Conservation (phyloP, 306 rosid genomes). For the Quercus rubra region DNA sequence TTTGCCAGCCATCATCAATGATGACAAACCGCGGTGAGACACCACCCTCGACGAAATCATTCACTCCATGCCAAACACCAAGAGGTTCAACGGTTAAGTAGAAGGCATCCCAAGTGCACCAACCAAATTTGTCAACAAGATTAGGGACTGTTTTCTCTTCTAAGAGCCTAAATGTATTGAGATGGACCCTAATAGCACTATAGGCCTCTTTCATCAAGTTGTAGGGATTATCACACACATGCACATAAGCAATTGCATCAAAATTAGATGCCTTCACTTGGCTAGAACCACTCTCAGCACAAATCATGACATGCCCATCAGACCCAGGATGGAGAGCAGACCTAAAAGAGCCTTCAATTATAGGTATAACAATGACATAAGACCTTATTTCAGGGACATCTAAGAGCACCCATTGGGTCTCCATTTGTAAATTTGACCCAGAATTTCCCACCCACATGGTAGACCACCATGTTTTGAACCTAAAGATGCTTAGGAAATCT, state of each 20-base stretch:
- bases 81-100: constrained; percentile 65
- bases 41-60: constrained; percentile 56
- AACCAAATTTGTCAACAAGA: constrained; percentile 69
- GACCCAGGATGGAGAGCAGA: constrained; percentile 70
- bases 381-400: constrained; percentile 65
- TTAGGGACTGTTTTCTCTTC: constrained; percentile 69
- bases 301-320: constrained; percentile 54
- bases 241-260: constrained; percentile 57
- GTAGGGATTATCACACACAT: constrained; percentile 69
- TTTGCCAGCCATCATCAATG: constrained; percentile 93
- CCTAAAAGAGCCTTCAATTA: constrained; percentile 65
- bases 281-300: constrained; percentile 78
- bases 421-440: constrained; percentile 83
- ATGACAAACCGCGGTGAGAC: constrained; percentile 67
- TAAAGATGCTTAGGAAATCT: constrained; percentile 61
- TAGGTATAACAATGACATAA: constrained; percentile 58
- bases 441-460: constrained; percentile 85
- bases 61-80: constrained; percentile 64
- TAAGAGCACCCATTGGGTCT: constrained; percentile 80
- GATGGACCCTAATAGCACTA: constrained; percentile 64
- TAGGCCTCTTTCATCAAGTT: constrained; percentile 76
- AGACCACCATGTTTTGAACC: constrained; percentile 99
- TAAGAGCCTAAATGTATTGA: constrained; percentile 58
- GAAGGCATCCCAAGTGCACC: constrained; percentile 98
- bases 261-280: constrained; percentile 47